Conservation (phyloP, 441 rosid species). For the Cnidoscolus chayamansa region DNA sequence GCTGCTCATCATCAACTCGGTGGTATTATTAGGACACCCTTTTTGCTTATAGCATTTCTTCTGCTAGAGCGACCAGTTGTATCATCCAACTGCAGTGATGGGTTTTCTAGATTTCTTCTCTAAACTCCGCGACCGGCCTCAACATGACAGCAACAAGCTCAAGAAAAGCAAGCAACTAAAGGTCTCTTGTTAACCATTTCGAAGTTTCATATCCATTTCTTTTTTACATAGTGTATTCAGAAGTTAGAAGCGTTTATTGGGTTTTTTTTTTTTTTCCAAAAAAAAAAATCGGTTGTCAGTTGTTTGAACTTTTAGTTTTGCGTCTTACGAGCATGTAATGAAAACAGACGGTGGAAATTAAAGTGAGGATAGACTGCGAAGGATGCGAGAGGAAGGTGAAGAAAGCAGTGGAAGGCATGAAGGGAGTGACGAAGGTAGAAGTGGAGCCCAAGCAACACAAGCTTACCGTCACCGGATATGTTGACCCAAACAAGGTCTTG, state of each 20-base stretch:
- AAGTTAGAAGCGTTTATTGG: no score
- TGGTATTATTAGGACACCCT: neutral
- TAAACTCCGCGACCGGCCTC: constrained; percentile 22
- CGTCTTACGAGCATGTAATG: no score
- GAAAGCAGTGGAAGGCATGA: constrained; percentile 69
- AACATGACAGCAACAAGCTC: constrained; percentile 22
- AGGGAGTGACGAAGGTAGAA: constrained; percentile 59
- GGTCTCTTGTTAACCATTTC: constrained; percentile 34
- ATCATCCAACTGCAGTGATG: constrained; percentile 16
- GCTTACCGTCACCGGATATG: constrained; percentile 78
- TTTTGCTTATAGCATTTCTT: neutral
- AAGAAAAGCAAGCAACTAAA: constrained; percentile 57
- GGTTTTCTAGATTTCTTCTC: constrained; percentile 27
- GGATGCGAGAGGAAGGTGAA: constrained; percentile 81
- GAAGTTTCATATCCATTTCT: neutral
- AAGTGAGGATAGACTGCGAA: constrained; percentile 80
- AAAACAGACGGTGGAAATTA: constrained; percentile 78
- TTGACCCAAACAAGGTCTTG: constrained; percentile 63
- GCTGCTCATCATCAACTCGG: neutral
- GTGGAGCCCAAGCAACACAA: constrained; percentile 66
- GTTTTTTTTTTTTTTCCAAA: no score
- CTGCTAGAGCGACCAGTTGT: neutral
- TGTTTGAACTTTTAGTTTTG: no score
- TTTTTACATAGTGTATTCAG: no score
- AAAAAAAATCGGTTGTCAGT: no score